Base-by-base conservation (phyloP, 2,329 filamentous ascomycete species). In the Huntiella decipiens region DNA sequence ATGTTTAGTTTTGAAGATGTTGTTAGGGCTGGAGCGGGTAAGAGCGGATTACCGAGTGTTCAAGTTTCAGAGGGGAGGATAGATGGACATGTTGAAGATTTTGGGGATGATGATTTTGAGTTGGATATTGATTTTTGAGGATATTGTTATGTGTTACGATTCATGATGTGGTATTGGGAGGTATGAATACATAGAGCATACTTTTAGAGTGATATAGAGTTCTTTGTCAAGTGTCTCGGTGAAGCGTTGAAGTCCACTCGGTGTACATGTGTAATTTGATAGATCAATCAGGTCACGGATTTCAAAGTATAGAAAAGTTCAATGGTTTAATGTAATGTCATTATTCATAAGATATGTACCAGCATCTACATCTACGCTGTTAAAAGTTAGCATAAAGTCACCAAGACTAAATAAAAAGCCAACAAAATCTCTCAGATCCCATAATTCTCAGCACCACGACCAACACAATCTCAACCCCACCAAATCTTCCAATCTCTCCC, bases 101-200 rank as follows among this genome's bases (percentile, higher is more conserved):
- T 35, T 12, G 6, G 41, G 41, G n/a, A 44, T 13, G 46, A 48
- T n/a, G 46, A 48, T 38, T 48, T 44, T 28, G 46, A 43, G 32
- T 15, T 48, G 33, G 46, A 48, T 33, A 41, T 44, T 16, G 46
- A 48, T 5, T 34, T 43, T 31, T 38, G 43, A 32, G 28, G 34
- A 46, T 41, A 46, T 46, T 43, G 13, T 22, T 35, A 46, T 43
- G 15, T 47, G 32, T 17, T 22, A 31, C 19, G 32, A 43, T 12
- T 43, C 17, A 43, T 43, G 13, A 11, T 43, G 22, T 33, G 15
- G 8, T 42, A 5, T 12, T 4, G 7, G 15, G 22, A 8, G 22
- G 22, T 28, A 28, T 28, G 22, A 28, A 28, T 28, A 28, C 22
- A 28, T 28, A 28, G 22, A 28, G 22, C 8, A 28, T 28, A 28